Evolutionary conservation across 441 rosid species (phyloP), one percentile per base, ranked within the genome.

Genomic region (Eruca vesicaria): DNA sequence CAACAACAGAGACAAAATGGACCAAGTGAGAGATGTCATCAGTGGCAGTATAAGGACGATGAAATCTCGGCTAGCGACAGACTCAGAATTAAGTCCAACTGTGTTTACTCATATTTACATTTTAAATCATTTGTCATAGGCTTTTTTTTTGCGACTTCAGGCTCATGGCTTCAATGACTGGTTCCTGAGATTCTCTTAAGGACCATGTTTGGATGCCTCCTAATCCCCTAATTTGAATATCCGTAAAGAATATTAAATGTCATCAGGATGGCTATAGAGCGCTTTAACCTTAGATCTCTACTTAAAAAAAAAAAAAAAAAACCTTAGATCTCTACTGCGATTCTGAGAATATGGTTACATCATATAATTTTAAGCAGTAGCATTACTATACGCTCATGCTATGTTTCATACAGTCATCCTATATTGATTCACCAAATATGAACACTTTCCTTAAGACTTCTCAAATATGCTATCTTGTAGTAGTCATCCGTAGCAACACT

Each of bases 31-130:
- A 73, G n/a, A 20, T 18, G 12, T 1, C 60, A 35, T 20, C 32
- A n/a, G 21, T 35, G 32, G 32, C 31, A 23, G 20, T 38, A 63
- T 18, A 53, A 41, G 9, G 63, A 59, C 65, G 68, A 26, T 9
- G 45, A 64, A 32, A 62, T 59, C 35, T 1, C 11, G 0, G 7
- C 50, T 53, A 75, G 26, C 28, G 69, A 53, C 74, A 36, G 15
- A 53, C 74, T 50, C 63, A 2, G 63, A 50, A 50, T 50, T 33
- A 63, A 75, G 65, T 38, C 79, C 1, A 69, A 63, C 69, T 18
- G 59, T 69, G 75, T 56, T 67, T 69, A 69, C 53, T 64, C 76
- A 71, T 77, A 77, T 76, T 71, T 77, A n/a, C n/a, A n/a, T n/a
- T 77, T 72, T 77, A 70, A 43, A 71, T 55, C 67, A 71, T 71